Percentiles rank a stretch among this genome's conserved stretches.
Conservation (phyloP, 2,329 filamentous ascomycete genomes). For the Penicillium brasilianum region DNA sequence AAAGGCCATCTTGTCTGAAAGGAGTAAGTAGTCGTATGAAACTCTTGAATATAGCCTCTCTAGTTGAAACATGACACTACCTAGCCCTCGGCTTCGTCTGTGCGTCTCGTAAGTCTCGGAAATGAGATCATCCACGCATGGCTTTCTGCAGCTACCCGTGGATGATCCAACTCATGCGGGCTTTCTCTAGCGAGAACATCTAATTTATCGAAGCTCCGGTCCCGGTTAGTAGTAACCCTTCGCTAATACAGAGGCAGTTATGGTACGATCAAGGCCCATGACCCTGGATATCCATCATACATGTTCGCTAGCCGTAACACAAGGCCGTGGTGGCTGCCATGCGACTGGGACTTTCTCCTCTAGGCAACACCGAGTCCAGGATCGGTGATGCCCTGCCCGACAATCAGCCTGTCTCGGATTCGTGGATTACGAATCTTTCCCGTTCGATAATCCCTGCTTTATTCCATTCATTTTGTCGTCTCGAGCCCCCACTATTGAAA, state of each 20-base stretch:
- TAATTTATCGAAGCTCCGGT: slow-evolving; percentile 8
- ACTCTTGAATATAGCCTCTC: background rate
- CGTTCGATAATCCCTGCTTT: slow-evolving; percentile 20
- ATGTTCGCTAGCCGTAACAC: slow-evolving; percentile 26
- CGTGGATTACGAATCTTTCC: slow-evolving; percentile 5
- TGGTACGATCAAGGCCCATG: background rate
- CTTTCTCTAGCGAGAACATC: slow-evolving; percentile 3
- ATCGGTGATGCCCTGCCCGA: slow-evolving; percentile 17
- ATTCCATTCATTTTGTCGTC: background rate
- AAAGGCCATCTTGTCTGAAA: slow-evolving; percentile 19
- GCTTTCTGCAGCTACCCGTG: slow-evolving; percentile 29
- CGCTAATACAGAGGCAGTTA: background rate
- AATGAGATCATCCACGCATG: slow-evolving; percentile 27
- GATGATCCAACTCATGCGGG: slow-evolving; percentile 20
- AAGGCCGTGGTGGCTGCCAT: slow-evolving; percentile 41
- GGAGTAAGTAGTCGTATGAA: slow-evolving; percentile 7
- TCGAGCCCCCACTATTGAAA: slow-evolving; percentile 11
- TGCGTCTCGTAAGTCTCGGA: slow-evolving; percentile 14
- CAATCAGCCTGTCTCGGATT: slow-evolving; percentile 19
- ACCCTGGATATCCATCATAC: slow-evolving; percentile 12
- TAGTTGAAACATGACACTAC: slow-evolving; percentile 13
- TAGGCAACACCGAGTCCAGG: slow-evolving; percentile 17
- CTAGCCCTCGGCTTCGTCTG: background rate
- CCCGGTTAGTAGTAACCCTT: background rate
- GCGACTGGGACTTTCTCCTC: slow-evolving; percentile 35